Evolutionary conservation across 2,329 filamentous ascomycete genomes (phyloP), one percentile per base, ranked within the genome.

Genomic region (Neonectria faginata): DNA sequence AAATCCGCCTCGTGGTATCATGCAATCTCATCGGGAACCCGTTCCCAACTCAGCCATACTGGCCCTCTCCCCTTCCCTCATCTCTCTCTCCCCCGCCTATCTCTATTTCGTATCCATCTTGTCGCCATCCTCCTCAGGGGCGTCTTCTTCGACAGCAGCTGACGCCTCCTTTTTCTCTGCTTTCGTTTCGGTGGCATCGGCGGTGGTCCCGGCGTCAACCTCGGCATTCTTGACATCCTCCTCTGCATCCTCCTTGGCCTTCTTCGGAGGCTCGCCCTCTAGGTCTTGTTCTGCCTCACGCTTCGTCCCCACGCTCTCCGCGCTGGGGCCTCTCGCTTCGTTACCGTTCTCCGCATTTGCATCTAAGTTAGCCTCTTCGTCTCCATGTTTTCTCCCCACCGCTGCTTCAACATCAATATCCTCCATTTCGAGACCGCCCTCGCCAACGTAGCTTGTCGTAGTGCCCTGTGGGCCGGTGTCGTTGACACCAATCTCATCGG

Each of bases 401-500:
- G 88, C 88, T 20, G 86, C 87, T 73, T 88, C 87, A 22, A 90
- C 78, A 70, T 90, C 85, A 64, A 90, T 87, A 12, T 82, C 84
- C 57, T 84, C 82, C 78, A 86, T 84, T 52, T 82, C 81, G n/a
- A 85, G 71, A 41, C 79, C 76, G 36, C 73, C 75, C 48, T 81
- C 78, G 60, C 82, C 77, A 22, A 80, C 74, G 62, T 78, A 77
- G 55, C 75, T 79, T 44, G 77, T 81, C 16, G 76, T 80, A 58
- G 79, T 81, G 57, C 68, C 80, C 78, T 92, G 94, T 10, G 92
- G 89, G 0, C 96, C 96, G 69, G 93, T 91, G 76, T 99, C 96
- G 71, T 92, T 89, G 64, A 94, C 89, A 5, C 94, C 95, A 55
- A 98, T 91, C 70, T 93, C 86, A 31, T 93, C 89, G 0, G 96